Evolutionary conservation across 352 stramenopile genomes (phyloP).

Genomic region (Elongisporangium prolatum): DNA sequence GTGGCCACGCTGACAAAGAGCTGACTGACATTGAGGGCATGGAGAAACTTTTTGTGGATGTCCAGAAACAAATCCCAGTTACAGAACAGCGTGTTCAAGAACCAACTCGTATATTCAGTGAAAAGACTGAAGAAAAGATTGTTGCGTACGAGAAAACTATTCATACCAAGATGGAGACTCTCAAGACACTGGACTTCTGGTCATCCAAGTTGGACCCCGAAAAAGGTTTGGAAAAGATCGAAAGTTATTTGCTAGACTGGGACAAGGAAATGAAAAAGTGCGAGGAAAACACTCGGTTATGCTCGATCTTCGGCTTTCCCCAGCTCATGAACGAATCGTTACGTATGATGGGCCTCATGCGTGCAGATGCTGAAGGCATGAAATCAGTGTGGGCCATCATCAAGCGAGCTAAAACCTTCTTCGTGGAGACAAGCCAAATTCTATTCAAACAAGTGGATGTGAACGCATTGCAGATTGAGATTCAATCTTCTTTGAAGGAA

Average conservation of each 20-base stretch:
- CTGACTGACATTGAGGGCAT: slow-evolving; percentile 78
- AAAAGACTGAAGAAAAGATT: slow-evolving; percentile 93
- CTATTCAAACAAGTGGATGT: slow-evolving; percentile 91
- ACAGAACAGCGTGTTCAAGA: slow-evolving; percentile 76
- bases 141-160: slow-evolving; percentile 91
- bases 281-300: slow-evolving; percentile 90
- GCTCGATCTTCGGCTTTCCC: slow-evolving; percentile 92
- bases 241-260: slow-evolving; percentile 74
- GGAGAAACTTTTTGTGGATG: slow-evolving; percentile 75
- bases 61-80: slow-evolving; percentile 72
- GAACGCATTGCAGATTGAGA: slow-evolving; percentile 93
- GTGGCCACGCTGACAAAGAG: slow-evolving; percentile 81
- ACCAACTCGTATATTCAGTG: slow-evolving; percentile 79
- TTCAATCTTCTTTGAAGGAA: slow-evolving; percentile 92
- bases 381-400: slow-evolving; percentile 82
- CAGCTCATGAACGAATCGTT: slow-evolving; percentile 90
- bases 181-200: slow-evolving; percentile 85
- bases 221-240: slow-evolving; percentile 81
- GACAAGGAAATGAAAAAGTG: slow-evolving; percentile 89
- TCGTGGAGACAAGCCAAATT: slow-evolving; percentile 61
- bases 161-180: slow-evolving; percentile 66
- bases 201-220: slow-evolving; percentile 75
- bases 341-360: slow-evolving; percentile 88
- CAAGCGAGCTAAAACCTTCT: slow-evolving; percentile 72
- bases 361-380: slow-evolving; percentile 61